Evolutionary conservation across 331 rosid species (phyloP).

Genomic region (Arachis monticola): DNA sequence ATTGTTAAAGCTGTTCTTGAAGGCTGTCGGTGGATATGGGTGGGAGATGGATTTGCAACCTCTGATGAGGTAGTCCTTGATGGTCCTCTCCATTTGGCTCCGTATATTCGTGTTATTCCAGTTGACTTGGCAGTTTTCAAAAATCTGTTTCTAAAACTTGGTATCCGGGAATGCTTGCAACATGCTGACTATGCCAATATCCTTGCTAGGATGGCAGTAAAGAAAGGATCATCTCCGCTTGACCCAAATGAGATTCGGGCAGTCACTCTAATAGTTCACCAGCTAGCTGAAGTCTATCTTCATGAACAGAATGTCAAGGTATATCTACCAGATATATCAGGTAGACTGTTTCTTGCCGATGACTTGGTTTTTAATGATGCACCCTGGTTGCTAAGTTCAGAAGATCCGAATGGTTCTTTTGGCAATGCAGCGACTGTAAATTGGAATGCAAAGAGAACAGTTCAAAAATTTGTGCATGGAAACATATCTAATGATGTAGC

Average conservation of each 20-base stretch:
- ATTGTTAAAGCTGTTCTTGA: slow-evolving; percentile 97
- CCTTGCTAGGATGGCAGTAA: slow-evolving; percentile 79
- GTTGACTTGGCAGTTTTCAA: slow-evolving; percentile 93
- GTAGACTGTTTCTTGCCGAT: slow-evolving; percentile 73
- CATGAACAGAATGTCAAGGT: slow-evolving; percentile 64
- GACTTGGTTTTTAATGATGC: slow-evolving; percentile 96
- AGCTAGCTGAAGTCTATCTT: slow-evolving; percentile 83
- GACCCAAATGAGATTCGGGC: slow-evolving; percentile 84
- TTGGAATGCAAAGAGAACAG: slow-evolving; percentile 65
- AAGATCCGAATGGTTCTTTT: slow-evolving; percentile 66
- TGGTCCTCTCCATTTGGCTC: slow-evolving; percentile 97
- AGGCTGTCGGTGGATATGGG: slow-evolving; percentile 98
- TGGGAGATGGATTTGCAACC: slow-evolving; percentile 97
- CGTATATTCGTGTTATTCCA: slow-evolving; percentile 94
- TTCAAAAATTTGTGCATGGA: slow-evolving; percentile 95
- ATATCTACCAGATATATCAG: slow-evolving; percentile 82
- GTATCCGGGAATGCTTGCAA: slow-evolving; percentile 80
- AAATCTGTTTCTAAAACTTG: slow-evolving; percentile 77
- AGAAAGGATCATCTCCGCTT: slow-evolving; percentile 86
- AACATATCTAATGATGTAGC: slow-evolving; percentile 96
- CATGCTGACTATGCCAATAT: slow-evolving; percentile 80
- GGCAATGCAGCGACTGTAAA: slow-evolving; percentile 54
- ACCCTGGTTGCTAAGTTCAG: slow-evolving; percentile 94
- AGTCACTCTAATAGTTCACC: slow-evolving; percentile 83
- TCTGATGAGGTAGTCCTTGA: slow-evolving; percentile 91